These are phyloP conservation scores for Diaporthe eres DNA, from an alignment of 2,329 filamentous ascomycete genomes.

Conservation along the genomic window DNA sequence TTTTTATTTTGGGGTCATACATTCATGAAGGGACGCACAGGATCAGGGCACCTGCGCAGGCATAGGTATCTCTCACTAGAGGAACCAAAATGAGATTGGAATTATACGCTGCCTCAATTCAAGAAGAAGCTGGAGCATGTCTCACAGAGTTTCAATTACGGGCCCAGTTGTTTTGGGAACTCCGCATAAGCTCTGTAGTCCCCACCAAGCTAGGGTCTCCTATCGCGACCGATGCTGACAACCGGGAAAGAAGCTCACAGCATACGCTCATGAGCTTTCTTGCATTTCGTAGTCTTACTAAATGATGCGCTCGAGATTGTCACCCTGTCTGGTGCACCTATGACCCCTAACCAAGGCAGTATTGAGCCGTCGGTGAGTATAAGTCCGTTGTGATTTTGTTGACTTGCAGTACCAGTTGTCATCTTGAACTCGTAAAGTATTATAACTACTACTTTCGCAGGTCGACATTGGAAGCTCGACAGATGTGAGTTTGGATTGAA, in stretches of 20 bases:
- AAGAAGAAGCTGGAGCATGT: not conserved
- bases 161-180: not conserved
- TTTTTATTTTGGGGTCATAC: constrained; percentile 11
- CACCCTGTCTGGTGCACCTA: not conserved
- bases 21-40: not conserved
- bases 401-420: not conserved
- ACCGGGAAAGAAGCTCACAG: too few relatives aligned
- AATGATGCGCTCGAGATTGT: not conserved
- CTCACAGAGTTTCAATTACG: too few relatives aligned
- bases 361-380: not conserved
- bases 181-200: not conserved
- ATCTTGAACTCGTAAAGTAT: not conserved
- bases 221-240: not conserved
- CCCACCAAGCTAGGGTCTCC: not conserved
- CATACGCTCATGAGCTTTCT: too few relatives aligned
- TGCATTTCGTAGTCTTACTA: not conserved
- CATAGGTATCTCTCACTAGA: not conserved
- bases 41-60: constrained; percentile 8
- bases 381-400: not conserved
- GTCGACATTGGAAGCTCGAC: too few relatives aligned
- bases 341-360: not conserved
- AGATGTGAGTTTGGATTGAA: not conserved
- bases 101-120: not conserved
- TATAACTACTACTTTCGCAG: too few relatives aligned
- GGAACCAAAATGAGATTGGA: not conserved